These are phyloP conservation scores for Colletotrichum chlorophyti DNA, from an alignment of 2,329 filamentous ascomycete species.

Conservation along the genomic window DNA sequence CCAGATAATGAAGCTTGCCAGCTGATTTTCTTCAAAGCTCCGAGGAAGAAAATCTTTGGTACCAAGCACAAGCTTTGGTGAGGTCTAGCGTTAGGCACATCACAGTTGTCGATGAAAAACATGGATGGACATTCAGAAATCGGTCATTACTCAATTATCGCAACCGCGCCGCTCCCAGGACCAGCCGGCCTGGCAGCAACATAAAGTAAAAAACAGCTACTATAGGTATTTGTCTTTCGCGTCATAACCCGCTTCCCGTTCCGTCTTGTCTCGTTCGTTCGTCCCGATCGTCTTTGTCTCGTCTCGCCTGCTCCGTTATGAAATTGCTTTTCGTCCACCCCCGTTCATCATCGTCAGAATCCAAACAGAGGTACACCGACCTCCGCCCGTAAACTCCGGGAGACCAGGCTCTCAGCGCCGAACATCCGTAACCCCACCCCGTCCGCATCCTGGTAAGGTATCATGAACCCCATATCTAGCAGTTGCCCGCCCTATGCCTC, in stretches of 20 bases:
- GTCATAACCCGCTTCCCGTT: constrained; percentile 23
- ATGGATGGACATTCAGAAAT: neutral
- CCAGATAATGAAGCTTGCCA: constrained; percentile 1
- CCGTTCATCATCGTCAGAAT: constrained; percentile 29
- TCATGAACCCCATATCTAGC: constrained; percentile 28
- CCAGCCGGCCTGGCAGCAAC: constrained; percentile 28
- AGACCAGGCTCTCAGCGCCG: constrained; percentile 11
- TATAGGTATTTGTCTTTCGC: constrained; percentile 31
- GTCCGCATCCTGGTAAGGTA: constrained; percentile 28
- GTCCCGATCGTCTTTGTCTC: neutral
- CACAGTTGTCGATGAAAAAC: no score
- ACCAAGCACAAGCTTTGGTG: no score
- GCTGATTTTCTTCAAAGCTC: no score
- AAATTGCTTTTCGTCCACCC: constrained; percentile 4
- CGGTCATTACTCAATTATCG: constrained; percentile 32
- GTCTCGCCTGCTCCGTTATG: neutral
- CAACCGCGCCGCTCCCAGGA: constrained; percentile 26
- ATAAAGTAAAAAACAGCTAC: constrained; percentile 29
- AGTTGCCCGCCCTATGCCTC: constrained; percentile 14
- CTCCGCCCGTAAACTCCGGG: constrained; percentile 10
- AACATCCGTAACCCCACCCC: neutral
- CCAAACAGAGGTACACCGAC: constrained; percentile 8
- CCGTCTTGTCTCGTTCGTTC: neutral
- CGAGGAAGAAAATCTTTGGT: no score
- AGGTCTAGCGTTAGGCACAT: no score